These are phyloP conservation scores for Spencermartinsiella ligniputridi DNA, from an alignment of 1,139 yeast species.

Conservation along the genomic window DNA sequence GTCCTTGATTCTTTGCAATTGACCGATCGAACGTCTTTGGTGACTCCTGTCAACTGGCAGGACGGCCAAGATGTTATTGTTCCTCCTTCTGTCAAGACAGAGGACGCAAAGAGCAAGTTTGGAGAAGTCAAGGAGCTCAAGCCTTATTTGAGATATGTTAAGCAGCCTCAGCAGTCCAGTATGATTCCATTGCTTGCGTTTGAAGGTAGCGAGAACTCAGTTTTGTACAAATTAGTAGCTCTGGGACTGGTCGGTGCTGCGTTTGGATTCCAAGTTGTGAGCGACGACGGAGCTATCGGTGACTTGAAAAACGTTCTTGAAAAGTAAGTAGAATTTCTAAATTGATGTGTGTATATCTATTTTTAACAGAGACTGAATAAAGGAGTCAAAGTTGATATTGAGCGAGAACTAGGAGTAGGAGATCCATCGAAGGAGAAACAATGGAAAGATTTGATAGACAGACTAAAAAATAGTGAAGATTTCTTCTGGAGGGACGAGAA, in stretches of 20 bases:
- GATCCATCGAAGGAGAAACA: conserved; percentile 14
- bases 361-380: conserved; percentile 9
- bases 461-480: conserved; percentile 15
- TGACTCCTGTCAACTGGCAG: conserved; percentile 72
- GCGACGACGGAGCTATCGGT: background rate
- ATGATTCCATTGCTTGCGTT: background rate
- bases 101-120: conserved; percentile 74
- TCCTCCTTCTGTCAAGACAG: conserved; percentile 77
- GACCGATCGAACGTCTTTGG: conserved; percentile 73
- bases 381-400: conserved; percentile 17
- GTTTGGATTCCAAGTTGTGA: conserved; percentile 1
- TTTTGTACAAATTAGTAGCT: conserved; percentile 3
- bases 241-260: conserved; percentile 7
- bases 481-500: conserved; percentile 10
- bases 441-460: conserved; percentile 17
- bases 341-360: background rate
- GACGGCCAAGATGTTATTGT: conserved; percentile 85
- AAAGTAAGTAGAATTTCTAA: conserved; percentile 13
- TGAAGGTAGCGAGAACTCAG: background rate
- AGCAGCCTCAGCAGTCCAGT: conserved; percentile 13
- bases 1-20: conserved; percentile 81
- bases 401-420: conserved; percentile 16
- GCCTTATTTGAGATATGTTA: conserved; percentile 68
- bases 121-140: conserved; percentile 77
- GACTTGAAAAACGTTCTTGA: conserved; percentile 15